Evolutionary conservation across 345 rosid genomes (phyloP).

Genomic region (Geranium rotundifolium): DNA sequence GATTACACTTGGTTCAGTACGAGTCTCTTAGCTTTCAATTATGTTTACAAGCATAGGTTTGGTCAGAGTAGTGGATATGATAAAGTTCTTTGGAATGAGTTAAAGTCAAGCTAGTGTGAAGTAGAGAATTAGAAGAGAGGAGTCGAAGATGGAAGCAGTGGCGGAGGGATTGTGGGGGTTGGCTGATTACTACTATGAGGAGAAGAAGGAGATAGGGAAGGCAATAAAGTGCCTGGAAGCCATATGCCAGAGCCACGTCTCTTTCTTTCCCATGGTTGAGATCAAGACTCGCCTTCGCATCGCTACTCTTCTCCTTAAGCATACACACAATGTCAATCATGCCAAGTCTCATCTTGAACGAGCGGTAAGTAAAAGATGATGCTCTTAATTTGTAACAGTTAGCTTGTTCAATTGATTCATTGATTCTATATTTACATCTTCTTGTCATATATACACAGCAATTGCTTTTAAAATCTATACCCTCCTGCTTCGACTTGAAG

Average conservation of each 20-base stretch:
- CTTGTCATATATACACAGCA: constrained; percentile 13
- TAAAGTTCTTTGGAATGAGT: no score
- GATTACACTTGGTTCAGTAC: no score
- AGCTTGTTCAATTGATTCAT: not conserved
- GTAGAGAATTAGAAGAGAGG: not conserved
- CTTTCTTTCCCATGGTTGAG: constrained; percentile 74
- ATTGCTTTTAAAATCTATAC: constrained; percentile 59
- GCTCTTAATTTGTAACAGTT: not conserved
- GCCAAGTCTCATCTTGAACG: constrained; percentile 94
- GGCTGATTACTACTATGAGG: constrained; percentile 64
- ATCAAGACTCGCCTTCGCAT: constrained; percentile 81
- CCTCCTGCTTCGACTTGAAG: constrained; percentile 80
- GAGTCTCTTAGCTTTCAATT: no score
- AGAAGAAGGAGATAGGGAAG: constrained; percentile 56
- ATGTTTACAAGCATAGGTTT: no score
- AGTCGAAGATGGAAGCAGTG: constrained; percentile 45
- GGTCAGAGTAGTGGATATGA: no score
- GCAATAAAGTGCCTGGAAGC: constrained; percentile 87
- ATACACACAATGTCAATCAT: constrained; percentile 65
- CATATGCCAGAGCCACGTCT: constrained; percentile 56
- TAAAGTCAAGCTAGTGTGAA: no score
- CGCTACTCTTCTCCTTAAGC: constrained; percentile 72
- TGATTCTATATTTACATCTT: not conserved
- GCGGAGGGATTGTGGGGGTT: constrained; percentile 94
- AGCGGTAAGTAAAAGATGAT: constrained; percentile 11